Percentiles rank a stretch among this genome's conserved stretches.
These are phyloP conservation scores for Phytophthora constricta DNA, from an alignment of 352 stramenopile species.

Conservation along the genomic window DNA sequence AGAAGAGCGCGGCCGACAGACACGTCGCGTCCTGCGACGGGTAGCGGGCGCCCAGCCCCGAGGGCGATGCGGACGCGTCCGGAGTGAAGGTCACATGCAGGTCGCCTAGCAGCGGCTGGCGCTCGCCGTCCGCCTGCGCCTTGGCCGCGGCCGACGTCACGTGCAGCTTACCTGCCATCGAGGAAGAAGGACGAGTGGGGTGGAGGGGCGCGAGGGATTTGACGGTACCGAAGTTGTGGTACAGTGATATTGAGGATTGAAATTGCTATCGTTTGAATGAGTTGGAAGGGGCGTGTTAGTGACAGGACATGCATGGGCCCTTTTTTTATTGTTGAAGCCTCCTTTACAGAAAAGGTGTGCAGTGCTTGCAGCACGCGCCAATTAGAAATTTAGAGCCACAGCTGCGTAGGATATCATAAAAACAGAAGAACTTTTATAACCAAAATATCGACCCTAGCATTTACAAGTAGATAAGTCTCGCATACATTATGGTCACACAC, in stretches of 20 bases:
- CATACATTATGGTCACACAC: neutral
- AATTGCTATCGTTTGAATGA: too few relatives aligned
- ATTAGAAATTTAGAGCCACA: neutral
- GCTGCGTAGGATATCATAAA: neutral
- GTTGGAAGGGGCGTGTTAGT: too few relatives aligned
- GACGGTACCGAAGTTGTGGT: too few relatives aligned
- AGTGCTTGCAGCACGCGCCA: neutral
- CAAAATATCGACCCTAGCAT: neutral
- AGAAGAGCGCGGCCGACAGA: conserved; percentile 67
- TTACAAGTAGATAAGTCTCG: neutral
- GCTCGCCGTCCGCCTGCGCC: conserved; percentile 22
- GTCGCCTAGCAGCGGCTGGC: conserved; percentile 34
- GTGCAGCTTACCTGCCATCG: conserved; percentile 35
- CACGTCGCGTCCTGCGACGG: conserved; percentile 64
- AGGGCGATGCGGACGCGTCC: conserved; percentile 4
- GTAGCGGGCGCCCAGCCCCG: conserved; percentile 56
- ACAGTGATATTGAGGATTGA: too few relatives aligned
- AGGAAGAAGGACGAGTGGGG: neutral
- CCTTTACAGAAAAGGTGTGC: neutral
- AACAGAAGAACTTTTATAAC: neutral
- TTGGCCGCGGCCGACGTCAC: conserved; percentile 23
- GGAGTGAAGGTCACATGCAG: conserved; percentile 31
- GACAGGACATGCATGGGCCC: too few relatives aligned
- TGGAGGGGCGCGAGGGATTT: too few relatives aligned
- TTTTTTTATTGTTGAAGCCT: too few relatives aligned